phyloP scores from a whole-genome alignment of 495 filamentous ascomycete genomes.

The Aspergillus avenaceus region DNA sequence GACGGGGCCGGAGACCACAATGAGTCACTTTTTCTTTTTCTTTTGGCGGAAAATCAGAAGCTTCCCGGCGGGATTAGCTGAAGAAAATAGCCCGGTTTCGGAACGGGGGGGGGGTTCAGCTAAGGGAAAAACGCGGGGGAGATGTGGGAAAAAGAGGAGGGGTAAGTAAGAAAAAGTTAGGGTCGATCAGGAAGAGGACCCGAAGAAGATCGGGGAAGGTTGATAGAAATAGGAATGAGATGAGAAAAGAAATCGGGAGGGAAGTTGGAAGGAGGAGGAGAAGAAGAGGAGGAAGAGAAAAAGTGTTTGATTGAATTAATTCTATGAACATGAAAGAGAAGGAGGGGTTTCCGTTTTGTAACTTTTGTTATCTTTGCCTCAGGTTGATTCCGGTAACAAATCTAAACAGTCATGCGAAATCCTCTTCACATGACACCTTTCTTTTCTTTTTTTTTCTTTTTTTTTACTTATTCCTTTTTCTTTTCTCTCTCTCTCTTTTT shows the following conservation, averaged over 20 bases:
- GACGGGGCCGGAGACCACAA: not conserved
- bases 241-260: not conserved
- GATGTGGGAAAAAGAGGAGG: conserved; percentile 4
- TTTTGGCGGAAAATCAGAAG: conserved; percentile 3
- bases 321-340: too few species aligned
- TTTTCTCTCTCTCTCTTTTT: too few species aligned
- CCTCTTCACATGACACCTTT: too few species aligned
- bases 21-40: conserved; percentile 2
- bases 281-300: not conserved
- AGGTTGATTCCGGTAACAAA: too few species aligned
- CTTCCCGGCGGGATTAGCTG: conserved; percentile 14
- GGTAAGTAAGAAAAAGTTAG: not conserved
- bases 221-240: conserved; percentile 2
- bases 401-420: too few species aligned
- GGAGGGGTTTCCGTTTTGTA: too few species aligned
- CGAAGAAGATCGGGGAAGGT: too few species aligned
- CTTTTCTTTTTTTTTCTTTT: too few species aligned
- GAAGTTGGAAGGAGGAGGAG: not conserved
- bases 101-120: conserved; percentile 16
- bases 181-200: not conserved
- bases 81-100: conserved; percentile 25
- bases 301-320: too few species aligned
- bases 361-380: too few species aligned
- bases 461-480: too few species aligned
- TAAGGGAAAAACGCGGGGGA: conserved; percentile 18